Conservation (phyloP, 1,284 basidiomycete genomes). For the Ganoderma multipileum region DNA sequence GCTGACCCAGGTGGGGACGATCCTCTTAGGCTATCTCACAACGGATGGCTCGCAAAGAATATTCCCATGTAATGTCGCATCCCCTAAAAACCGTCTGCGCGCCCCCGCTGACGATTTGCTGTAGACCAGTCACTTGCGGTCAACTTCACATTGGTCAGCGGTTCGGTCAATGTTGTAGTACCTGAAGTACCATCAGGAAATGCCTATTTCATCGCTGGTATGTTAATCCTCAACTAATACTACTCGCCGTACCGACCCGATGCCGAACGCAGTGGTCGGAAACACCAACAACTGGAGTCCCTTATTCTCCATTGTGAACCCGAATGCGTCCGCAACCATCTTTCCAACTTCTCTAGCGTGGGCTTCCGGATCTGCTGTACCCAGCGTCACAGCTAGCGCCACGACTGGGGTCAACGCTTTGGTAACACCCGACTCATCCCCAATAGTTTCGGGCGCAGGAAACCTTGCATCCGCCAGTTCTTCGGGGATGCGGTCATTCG, state of each 20-base stretch:
- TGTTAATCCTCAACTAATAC: neutral
- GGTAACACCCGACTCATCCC: neutral
- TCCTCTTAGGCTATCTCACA: conserved; percentile 2
- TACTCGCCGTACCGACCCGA: neutral
- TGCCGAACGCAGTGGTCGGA: neutral
- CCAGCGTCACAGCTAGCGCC: neutral
- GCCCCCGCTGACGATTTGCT: neutral
- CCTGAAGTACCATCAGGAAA: neutral
- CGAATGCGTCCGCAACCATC: neutral
- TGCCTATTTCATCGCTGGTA: neutral
- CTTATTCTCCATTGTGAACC: neutral
- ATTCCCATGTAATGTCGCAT: neutral
- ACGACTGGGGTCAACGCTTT: neutral
- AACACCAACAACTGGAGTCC: conserved; percentile 1
- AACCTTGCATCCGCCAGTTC: neutral
- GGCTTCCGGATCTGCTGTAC: conserved; percentile 1
- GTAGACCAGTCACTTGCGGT: neutral
- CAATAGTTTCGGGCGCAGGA: neutral
- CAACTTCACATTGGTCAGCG: neutral
- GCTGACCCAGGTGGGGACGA: neutral
- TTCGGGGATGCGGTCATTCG: neutral
- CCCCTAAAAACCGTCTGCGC: neutral
- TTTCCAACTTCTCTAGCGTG: neutral
- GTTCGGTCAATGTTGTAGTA: neutral
- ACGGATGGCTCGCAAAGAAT: neutral